These are phyloP conservation scores for Phialophora macrospora DNA, from an alignment of 2,329 filamentous ascomycete species.

Conservation along the genomic window DNA sequence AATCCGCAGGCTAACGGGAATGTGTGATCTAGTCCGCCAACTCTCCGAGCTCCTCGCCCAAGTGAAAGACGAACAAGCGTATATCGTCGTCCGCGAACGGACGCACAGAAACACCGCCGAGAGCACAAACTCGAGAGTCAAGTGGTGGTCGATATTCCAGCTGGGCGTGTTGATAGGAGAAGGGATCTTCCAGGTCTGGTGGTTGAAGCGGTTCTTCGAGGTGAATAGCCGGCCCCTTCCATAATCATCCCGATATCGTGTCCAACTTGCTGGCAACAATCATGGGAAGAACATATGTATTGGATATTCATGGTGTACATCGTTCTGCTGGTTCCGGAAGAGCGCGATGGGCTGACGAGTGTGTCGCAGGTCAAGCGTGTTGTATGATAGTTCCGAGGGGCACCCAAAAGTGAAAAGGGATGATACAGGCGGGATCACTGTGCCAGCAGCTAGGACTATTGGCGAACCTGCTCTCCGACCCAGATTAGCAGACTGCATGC, in stretches of 20 bases:
- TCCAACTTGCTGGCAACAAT: background rate
- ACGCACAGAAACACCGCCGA: slow-evolving; percentile 98
- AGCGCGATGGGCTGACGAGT: slow-evolving; percentile 26
- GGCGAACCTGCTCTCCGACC: background rate
- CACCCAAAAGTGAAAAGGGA: background rate
- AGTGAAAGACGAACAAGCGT: slow-evolving; percentile 96
- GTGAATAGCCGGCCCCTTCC: slow-evolving; percentile 48
- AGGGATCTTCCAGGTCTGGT: slow-evolving; percentile 98
- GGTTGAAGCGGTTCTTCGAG: slow-evolving; percentile 98
- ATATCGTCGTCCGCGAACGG: slow-evolving; percentile 92
- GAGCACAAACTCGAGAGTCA: slow-evolving; percentile 95
- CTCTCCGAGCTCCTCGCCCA: slow-evolving; percentile 84
- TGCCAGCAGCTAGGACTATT: background rate
- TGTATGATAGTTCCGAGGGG: slow-evolving; percentile 44
- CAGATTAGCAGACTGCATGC: background rate
- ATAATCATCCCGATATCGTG: slow-evolving; percentile 14
- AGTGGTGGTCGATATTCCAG: slow-evolving; percentile 99
- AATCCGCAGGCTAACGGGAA: background rate
- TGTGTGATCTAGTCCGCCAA: slow-evolving; percentile 66
- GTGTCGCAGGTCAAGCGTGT: slow-evolving; percentile 53
- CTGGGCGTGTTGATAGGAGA: slow-evolving; percentile 85
- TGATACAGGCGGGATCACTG: background rate
- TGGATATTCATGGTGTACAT: background rate
- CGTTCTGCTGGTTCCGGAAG: slow-evolving; percentile 4
- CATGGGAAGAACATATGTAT: background rate